These are phyloP conservation scores for Vanilla planifolia DNA, from an alignment of 106 monocot species.

Conservation along the genomic window DNA sequence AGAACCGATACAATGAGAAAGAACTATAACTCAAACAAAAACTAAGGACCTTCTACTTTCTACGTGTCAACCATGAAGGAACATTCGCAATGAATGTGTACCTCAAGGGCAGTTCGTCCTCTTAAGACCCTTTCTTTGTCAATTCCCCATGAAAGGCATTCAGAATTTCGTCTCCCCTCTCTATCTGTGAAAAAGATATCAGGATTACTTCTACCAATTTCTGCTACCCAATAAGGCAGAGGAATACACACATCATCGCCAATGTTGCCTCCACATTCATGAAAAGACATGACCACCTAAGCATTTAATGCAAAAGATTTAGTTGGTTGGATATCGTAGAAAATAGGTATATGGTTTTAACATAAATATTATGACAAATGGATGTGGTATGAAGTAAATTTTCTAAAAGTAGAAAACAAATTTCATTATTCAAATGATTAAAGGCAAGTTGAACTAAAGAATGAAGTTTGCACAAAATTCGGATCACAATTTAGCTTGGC, in stretches of 20 bases:
- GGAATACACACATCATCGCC: conserved; percentile 86
- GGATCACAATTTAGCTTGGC: no score
- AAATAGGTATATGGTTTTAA: background rate
- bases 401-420: background rate
- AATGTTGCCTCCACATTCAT: conserved; percentile 97
- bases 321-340: background rate
- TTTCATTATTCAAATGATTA: background rate
- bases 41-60: no score
- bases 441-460: no score
- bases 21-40: no score
- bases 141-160: conserved; percentile 88
- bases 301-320: background rate
- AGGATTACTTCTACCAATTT: conserved; percentile 80
- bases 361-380: background rate
- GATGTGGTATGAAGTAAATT: background rate
- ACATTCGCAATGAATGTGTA: conserved; percentile 8
- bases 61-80: background rate
- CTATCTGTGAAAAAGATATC: conserved; percentile 89
- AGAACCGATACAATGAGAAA: no score
- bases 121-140: conserved; percentile 85
- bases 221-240: conserved; percentile 76
- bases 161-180: conserved; percentile 64
- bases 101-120: conserved; percentile 95
- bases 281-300: conserved; percentile 98
- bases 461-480: no score